These are phyloP conservation scores for Penicillium daleae DNA, from an alignment of 495 filamentous ascomycete species.

Conservation along the genomic window DNA sequence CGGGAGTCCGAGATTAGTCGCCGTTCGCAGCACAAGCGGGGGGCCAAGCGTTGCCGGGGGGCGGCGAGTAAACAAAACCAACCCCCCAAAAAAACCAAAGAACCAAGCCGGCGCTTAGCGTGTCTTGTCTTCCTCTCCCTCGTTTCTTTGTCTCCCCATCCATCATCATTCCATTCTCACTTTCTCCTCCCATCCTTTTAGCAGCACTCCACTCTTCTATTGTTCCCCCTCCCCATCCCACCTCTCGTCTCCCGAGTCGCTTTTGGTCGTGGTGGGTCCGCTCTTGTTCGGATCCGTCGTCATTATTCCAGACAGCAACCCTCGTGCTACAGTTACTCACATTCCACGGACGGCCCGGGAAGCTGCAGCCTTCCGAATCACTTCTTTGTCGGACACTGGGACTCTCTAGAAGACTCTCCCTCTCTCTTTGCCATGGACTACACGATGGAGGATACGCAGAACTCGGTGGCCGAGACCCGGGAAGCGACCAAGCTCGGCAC, in stretches of 20 bases:
- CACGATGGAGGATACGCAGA: conserved; percentile 72
- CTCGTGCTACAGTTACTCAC: conserved; percentile 36
- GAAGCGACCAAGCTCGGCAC: conserved; percentile 62
- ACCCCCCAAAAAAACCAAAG: not conserved
- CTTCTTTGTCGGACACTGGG: conserved; percentile 7
- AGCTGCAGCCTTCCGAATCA: conserved; percentile 23
- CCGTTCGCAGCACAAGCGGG: conserved; percentile 7
- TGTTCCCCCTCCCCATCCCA: conserved; percentile 6
- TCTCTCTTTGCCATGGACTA: conserved; percentile 57
- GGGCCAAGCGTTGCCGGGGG: conserved; percentile 15
- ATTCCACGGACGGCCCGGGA: conserved; percentile 30
- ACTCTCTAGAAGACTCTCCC: not conserved
- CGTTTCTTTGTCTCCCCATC: conserved; percentile 6
- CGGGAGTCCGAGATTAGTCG: not conserved
- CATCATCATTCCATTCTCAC: conserved; percentile 4
- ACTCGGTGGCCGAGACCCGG: conserved; percentile 64
- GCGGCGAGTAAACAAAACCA: conserved; percentile 22
- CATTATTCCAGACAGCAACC: conserved; percentile 51
- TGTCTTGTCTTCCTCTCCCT: conserved; percentile 10
- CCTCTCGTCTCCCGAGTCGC: conserved; percentile 13
- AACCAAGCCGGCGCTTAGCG: not conserved
- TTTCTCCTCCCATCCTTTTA: not conserved
- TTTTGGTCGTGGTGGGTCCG: conserved; percentile 34
- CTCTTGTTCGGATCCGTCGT: conserved; percentile 42
- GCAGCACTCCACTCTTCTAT: not conserved